Conservation (phyloP, 345 rosid genomes). For the Limnanthes douglasii region DNA sequence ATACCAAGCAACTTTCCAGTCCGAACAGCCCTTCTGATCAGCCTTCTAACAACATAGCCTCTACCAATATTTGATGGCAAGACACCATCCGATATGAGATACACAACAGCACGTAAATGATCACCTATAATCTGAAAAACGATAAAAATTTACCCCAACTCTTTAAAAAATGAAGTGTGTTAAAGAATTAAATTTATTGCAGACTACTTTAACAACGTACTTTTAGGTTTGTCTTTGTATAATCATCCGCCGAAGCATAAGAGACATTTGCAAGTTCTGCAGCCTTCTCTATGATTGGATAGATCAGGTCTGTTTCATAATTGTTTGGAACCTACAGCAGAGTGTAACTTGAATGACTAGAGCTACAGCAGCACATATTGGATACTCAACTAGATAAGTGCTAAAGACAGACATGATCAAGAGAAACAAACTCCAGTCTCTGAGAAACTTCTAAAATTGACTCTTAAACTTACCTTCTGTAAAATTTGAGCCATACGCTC, state of each 20-base stretch:
- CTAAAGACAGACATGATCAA: too few species aligned
- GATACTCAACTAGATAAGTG: too few species aligned
- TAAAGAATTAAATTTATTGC: slow-evolving; percentile 1
- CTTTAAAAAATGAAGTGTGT: too few species aligned
- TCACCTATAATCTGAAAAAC: slow-evolving; percentile 65
- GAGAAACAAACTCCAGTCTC: neutral
- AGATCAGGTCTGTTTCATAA: slow-evolving; percentile 94
- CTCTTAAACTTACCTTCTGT: slow-evolving; percentile 36
- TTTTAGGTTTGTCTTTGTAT: slow-evolving; percentile 39
- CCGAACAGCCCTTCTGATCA: slow-evolving; percentile 86
- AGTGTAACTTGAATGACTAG: slow-evolving; percentile 1
- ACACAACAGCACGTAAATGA: slow-evolving; percentile 80
- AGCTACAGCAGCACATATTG: slow-evolving; percentile 5
- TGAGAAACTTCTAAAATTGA: neutral
- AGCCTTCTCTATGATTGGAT: slow-evolving; percentile 62
- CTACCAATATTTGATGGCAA: slow-evolving; percentile 86
- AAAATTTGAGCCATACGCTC: slow-evolving; percentile 91
- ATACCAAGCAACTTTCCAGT: slow-evolving; percentile 74
- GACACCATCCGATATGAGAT: slow-evolving; percentile 89
- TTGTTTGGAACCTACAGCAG: slow-evolving; percentile 74
- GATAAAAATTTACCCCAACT: slow-evolving; percentile 8
- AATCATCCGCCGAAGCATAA: slow-evolving; percentile 40
- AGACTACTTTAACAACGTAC: slow-evolving; percentile 17
- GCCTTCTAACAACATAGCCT: slow-evolving; percentile 88
- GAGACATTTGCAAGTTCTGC: slow-evolving; percentile 56